A percentile compares a stretch with the other conserved stretches of the same genome.
Evolutionary conservation across 2,329 filamentous ascomycete genomes (phyloP).

Genomic region (Trichophyton benhamiae): DNA sequence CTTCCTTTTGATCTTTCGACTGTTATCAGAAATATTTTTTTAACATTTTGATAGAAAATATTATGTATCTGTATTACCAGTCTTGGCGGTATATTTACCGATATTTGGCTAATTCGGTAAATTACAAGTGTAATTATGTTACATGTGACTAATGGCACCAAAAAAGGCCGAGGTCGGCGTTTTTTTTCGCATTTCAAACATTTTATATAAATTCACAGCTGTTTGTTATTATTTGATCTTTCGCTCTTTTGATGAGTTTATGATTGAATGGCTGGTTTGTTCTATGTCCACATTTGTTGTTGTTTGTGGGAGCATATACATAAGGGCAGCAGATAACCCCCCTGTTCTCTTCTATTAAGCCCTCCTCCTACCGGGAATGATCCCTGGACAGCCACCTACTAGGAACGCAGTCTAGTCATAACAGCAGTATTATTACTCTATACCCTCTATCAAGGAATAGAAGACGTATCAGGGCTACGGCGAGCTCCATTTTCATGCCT

Average conservation of each 20-base stretch:
- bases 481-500: slow-evolving; percentile 20
- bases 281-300: not conserved
- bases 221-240: not conserved
- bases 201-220: not conserved
- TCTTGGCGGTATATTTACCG: not conserved
- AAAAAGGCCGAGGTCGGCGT: not conserved
- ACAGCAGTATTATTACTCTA: not conserved
- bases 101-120: not conserved
- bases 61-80: not conserved
- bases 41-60: not conserved
- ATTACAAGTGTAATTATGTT: not conserved
- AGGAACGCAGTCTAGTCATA: not conserved
- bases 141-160: not conserved
- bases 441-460: not conserved
- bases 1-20: not conserved
- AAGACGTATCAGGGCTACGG: not conserved
- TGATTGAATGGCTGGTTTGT: not conserved
- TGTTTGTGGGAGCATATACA: not conserved
- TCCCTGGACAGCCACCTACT: not conserved
- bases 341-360: not conserved
- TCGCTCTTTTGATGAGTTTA: not conserved
- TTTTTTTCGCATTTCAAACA: not conserved
- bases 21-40: not conserved
- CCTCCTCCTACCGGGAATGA: not conserved
- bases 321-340: not conserved